Evolutionary conservation across 106 monocot genomes (phyloP).

Genomic region (Dendrobium catenatum): DNA sequence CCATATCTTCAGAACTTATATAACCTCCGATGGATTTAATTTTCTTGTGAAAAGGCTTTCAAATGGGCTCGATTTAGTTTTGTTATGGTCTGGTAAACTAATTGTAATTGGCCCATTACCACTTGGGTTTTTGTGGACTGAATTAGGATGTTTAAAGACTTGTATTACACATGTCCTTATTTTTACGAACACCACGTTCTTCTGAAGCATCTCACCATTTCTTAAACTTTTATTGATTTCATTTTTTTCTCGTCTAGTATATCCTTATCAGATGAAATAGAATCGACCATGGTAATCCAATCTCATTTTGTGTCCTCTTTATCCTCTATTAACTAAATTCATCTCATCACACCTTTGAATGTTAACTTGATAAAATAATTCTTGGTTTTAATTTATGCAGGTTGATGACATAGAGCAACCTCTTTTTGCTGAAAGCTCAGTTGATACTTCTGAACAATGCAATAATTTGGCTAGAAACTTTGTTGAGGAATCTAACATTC

Average conservation of each 20-base stretch:
- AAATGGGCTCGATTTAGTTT: too few relatives aligned
- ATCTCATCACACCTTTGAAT: not conserved
- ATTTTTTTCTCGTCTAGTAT: not conserved
- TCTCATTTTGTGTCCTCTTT: not conserved
- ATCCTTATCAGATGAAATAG: not conserved
- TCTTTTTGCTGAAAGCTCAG: conserved; percentile 50
- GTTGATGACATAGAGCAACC: conserved; percentile 66
- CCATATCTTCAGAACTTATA: too few relatives aligned
- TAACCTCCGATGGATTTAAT: too few relatives aligned
- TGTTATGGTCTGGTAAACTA: too few relatives aligned
- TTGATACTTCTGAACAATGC: conserved; percentile 22
- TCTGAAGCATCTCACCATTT: not conserved
- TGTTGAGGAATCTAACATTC: conserved; percentile 39
- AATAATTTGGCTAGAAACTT: conserved; percentile 28
- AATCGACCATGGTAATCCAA: not conserved
- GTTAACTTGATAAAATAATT: not conserved
- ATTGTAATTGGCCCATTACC: too few relatives aligned
- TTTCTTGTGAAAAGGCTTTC: too few relatives aligned
- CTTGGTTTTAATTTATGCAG: conserved; percentile 32
- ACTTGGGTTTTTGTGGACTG: too few relatives aligned
- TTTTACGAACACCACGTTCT: not conserved
- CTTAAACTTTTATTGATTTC: not conserved
- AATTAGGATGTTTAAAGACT: too few relatives aligned
- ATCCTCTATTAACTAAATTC: not conserved
- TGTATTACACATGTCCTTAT: too few relatives aligned